Evolutionary conservation across 768 basidiomycete genomes (phyloP).

Genomic region (Phaffia australis): DNA sequence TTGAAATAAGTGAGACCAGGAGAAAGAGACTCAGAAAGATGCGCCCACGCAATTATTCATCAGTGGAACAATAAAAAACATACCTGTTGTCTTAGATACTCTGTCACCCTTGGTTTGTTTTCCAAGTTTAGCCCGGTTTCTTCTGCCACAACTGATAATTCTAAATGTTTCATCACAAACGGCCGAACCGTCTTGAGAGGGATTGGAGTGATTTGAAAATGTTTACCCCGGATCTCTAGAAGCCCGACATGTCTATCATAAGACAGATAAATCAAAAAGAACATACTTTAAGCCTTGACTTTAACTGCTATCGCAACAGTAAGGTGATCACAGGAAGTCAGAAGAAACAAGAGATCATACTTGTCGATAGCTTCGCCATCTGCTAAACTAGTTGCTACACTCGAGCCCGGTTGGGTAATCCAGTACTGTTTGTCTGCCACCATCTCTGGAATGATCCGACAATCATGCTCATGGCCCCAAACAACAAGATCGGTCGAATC

Average conservation of each 20-base stretch:
- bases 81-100: conserved; percentile 65
- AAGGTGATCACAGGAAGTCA: not conserved
- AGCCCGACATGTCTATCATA: conserved; percentile 73
- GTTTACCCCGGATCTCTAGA: conserved; percentile 72
- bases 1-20: not conserved
- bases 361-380: conserved; percentile 88
- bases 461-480: conserved; percentile 99
- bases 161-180: conserved; percentile 75
- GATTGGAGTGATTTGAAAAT: conserved; percentile 74
- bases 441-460: conserved; percentile 75
- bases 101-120: conserved; percentile 71
- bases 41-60: conserved; percentile 4
- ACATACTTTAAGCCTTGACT: not conserved
- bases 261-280: not conserved
- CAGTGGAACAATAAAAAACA: conserved; percentile 15
- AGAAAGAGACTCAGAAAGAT: not conserved
- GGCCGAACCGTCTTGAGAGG: conserved; percentile 85
- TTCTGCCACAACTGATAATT: conserved; percentile 64
- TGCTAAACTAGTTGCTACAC: conserved; percentile 84
- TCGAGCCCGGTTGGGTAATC: conserved; percentile 89
- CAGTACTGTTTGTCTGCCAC: conserved; percentile 85
- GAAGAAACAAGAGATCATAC: conserved; percentile 41
- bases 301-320: not conserved
- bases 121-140: conserved; percentile 52
- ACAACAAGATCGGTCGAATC: conserved; percentile 85